A percentile compares a stretch with the other conserved stretches of the same genome.
These are phyloP conservation scores for barrel medic (Medicago truncatula) DNA, from an alignment of 306 rosid genomes.

Conservation along the genomic window MtrunA17r5.0-ANR NC_053044.1:39814501-39815000, in stretches of 20 bases:
- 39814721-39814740: constrained; percentile 97
- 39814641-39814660: constrained; percentile 18
- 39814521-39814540: background rate
- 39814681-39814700: constrained; percentile 10
- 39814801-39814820: constrained; percentile 88
- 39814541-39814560: background rate
- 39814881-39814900: constrained; percentile 82
- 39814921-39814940: constrained; percentile 11
- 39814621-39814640: constrained; percentile 92
- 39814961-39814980: constrained; percentile 33
- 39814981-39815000: constrained; percentile 74
- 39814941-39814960: background rate
- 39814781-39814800: constrained; percentile 78
- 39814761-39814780: constrained; percentile 92
- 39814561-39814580: constrained; percentile 72
- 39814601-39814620: constrained; percentile 87
- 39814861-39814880: constrained; percentile 84
- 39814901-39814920: constrained; percentile 83
- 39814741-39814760: constrained; percentile 80
- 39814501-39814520: background rate
- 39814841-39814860: constrained; percentile 55
- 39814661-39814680: constrained; percentile 3
- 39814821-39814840: constrained; percentile 96
- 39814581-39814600: constrained; percentile 87
- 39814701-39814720: constrained; percentile 42